phyloP scores from a whole-genome alignment of 768 basidiomycete species.

The Calvatia gigantea region DNA sequence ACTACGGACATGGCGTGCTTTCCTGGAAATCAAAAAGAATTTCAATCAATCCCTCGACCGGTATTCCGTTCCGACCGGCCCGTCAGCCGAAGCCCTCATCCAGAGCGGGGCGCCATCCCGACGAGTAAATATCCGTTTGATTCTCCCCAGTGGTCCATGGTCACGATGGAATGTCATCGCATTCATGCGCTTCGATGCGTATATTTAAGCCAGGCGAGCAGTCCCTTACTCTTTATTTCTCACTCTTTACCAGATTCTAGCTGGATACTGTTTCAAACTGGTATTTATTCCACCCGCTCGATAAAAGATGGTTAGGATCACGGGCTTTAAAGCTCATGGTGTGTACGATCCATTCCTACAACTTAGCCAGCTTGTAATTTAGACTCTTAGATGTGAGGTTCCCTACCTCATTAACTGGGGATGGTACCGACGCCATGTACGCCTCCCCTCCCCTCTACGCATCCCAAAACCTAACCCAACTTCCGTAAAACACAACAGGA shows the following conservation, averaged over 20 bases:
- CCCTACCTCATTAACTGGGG: slow-evolving; percentile 86
- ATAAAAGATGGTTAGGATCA: slow-evolving; percentile 30
- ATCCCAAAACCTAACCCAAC: not conserved
- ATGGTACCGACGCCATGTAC: slow-evolving; percentile 93
- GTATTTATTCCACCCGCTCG: not conserved
- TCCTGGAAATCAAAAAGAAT: too few relatives aligned
- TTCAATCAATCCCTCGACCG: too few relatives aligned
- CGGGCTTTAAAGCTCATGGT: slow-evolving; percentile 32
- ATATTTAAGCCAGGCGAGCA: not conserved
- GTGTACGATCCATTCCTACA: not conserved
- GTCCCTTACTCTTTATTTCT: not conserved
- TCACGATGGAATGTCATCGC: not conserved
- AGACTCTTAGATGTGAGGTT: slow-evolving; percentile 80
- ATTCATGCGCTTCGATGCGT: not conserved
- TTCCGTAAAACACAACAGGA: slow-evolving; percentile 47
- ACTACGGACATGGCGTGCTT: too few relatives aligned
- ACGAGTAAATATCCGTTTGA: not conserved
- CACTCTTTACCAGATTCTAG: not conserved
- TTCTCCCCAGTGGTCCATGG: not conserved
- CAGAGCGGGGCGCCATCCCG: not conserved
- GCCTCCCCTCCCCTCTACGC: slow-evolving; percentile 11
- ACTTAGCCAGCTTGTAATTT: not conserved
- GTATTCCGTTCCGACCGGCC: not conserved
- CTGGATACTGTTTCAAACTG: not conserved
- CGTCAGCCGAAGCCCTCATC: too few relatives aligned